phyloP scores from a whole-genome alignment of 2,329 filamentous ascomycete genomes.

The Colletotrichum nymphaeae region DNA sequence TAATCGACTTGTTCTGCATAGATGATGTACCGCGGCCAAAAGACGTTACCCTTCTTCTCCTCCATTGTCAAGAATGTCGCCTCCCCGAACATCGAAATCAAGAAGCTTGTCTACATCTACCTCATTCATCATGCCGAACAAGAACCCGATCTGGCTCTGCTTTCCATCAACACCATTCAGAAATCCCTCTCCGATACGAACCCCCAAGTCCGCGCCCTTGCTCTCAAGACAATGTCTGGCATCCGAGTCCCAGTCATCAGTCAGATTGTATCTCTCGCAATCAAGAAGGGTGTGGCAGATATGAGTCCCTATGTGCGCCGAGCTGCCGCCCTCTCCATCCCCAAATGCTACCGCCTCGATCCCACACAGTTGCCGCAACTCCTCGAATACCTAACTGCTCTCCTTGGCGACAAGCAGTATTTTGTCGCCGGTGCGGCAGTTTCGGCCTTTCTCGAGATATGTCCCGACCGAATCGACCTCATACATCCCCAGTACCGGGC shows the following conservation, averaged over 20 bases:
- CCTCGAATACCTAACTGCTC: slow-evolving; percentile 79
- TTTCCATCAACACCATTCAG: slow-evolving; percentile 99
- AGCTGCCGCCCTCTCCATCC: slow-evolving; percentile 91
- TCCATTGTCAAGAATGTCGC: slow-evolving; percentile 98
- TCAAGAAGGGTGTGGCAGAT: slow-evolving; percentile 92
- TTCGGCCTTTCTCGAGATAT: slow-evolving; percentile 88
- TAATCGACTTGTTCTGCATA: slow-evolving; percentile 49
- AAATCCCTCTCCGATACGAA: slow-evolving; percentile 95
- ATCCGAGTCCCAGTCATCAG: slow-evolving; percentile 98
- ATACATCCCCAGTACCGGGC: slow-evolving; percentile 91
- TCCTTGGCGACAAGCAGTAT: slow-evolving; percentile 93
- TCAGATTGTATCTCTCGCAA: slow-evolving; percentile 94
- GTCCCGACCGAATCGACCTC: slow-evolving; percentile 86
- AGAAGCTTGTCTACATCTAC: slow-evolving; percentile 99
- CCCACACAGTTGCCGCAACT: slow-evolving; percentile 87
- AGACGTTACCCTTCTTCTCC: slow-evolving; percentile 94
- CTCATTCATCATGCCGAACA: slow-evolving; percentile 96
- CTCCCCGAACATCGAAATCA: slow-evolving; percentile 92
- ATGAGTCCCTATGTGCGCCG: slow-evolving; percentile 96
- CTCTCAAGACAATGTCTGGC: slow-evolving; percentile 95
- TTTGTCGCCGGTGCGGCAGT: slow-evolving; percentile 97
- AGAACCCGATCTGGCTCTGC: slow-evolving; percentile 92
- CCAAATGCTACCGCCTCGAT: slow-evolving; percentile 94
- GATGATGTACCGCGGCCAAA: slow-evolving; percentile 96
- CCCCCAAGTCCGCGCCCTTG: slow-evolving; percentile 90